phyloP scores from a whole-genome alignment of 176 grass and related monocot genomes.

The Phragmites australis region DNA sequence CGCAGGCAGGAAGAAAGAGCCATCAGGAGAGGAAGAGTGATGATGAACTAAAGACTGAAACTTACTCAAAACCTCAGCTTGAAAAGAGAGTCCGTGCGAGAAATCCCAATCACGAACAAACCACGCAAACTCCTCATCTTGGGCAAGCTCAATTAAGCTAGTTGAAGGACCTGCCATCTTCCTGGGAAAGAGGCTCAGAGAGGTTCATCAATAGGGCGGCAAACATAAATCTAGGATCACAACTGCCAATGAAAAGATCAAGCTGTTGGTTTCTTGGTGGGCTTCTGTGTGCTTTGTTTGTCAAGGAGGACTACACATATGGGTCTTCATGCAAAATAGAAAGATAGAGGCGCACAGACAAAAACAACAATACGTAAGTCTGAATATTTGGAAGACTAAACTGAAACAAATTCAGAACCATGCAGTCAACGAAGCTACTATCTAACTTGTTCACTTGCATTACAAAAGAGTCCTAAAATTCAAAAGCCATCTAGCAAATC shows the following conservation, averaged over 20 bases:
- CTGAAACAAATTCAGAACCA: not conserved
- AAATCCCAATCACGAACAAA: too few species aligned
- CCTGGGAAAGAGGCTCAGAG: too few species aligned
- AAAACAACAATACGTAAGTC: not conserved
- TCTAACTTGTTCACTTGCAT: not conserved
- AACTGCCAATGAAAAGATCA: slow-evolving; percentile 57
- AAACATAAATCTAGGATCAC: slow-evolving; percentile 37
- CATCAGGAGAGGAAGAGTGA: too few species aligned
- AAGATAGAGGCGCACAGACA: not conserved
- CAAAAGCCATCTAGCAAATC: not conserved
- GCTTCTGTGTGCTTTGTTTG: slow-evolving; percentile 77
- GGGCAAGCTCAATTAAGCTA: too few species aligned
- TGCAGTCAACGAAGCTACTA: not conserved
- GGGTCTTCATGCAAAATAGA: not conserved
- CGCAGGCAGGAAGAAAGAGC: too few species aligned
- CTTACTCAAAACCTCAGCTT: too few species aligned
- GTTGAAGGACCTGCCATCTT: too few species aligned
- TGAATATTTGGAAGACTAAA: not conserved
- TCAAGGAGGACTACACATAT: slow-evolving; percentile 90
- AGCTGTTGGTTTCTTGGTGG: slow-evolving; percentile 72
- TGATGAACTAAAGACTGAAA: too few species aligned
- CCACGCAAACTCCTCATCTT: too few species aligned
- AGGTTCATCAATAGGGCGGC: slow-evolving; percentile 49
- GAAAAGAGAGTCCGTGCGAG: too few species aligned
- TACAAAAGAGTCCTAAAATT: not conserved